Evolutionary conservation across 352 stramenopile species (phyloP).

Genomic region (Phytophthora gonapodyides): DNA sequence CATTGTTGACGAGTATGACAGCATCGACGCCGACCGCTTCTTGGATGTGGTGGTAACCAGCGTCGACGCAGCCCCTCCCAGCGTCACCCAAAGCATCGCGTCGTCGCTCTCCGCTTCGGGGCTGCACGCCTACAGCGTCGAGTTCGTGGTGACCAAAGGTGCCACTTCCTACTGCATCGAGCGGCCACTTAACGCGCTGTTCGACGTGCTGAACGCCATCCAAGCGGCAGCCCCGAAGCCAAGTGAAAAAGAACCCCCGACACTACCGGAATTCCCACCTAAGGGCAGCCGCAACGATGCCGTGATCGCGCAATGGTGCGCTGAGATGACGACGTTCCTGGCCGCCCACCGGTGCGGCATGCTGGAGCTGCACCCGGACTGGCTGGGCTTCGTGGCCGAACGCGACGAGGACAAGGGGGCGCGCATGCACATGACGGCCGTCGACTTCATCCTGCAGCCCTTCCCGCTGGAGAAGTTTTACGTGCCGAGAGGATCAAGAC

Average conservation of each 20-base stretch:
- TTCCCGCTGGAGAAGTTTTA: slow-evolving; percentile 74
- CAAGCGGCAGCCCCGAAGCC: slow-evolving; percentile 13
- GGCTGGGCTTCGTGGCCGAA: slow-evolving; percentile 64
- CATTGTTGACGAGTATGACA: not conserved
- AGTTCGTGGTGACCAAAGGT: slow-evolving; percentile 66
- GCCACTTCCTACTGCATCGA: slow-evolving; percentile 59
- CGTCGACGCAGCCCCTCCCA: slow-evolving; percentile 45
- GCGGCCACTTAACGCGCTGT: slow-evolving; percentile 46
- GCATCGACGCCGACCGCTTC: slow-evolving; percentile 28
- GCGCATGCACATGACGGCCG: slow-evolving; percentile 74
- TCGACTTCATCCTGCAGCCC: slow-evolving; percentile 85
- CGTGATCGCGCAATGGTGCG: slow-evolving; percentile 67
- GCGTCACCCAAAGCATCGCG: slow-evolving; percentile 43
- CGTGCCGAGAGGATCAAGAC: slow-evolving; percentile 47
- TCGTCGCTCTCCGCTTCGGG: slow-evolving; percentile 43
- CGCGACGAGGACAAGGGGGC: slow-evolving; percentile 46
- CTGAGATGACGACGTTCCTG: slow-evolving; percentile 63
- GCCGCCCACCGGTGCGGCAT: slow-evolving; percentile 29
- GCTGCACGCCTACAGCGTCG: slow-evolving; percentile 48
- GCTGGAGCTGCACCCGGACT: slow-evolving; percentile 45
- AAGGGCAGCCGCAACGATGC: slow-evolving; percentile 56
- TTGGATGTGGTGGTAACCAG: slow-evolving; percentile 74
- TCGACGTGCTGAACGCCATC: slow-evolving; percentile 41
- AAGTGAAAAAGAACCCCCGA: not conserved
- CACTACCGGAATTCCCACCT: slow-evolving; percentile 53